Evolutionary conservation across 192 early-diverging fungal species (phyloP).

Genomic region (Oehlia diaphana): DNA sequence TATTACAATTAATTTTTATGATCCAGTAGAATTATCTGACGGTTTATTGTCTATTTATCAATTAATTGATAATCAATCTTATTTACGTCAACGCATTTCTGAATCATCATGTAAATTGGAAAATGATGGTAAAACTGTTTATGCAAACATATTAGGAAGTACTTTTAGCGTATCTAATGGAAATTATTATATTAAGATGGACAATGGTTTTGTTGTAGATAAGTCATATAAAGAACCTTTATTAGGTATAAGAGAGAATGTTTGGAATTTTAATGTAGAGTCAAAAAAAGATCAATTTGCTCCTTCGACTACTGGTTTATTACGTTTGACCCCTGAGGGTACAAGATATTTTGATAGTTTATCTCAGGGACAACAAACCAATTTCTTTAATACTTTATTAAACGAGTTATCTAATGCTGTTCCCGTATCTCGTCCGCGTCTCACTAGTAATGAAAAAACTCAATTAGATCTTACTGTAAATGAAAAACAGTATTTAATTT

Average conservation of each 20-base stretch:
- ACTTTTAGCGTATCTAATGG: conserved; percentile 4
- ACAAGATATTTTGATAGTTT: background rate
- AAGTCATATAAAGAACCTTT: background rate
- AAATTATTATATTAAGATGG: conserved; percentile 10
- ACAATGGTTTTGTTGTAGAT: conserved; percentile 13
- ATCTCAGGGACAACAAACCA: background rate
- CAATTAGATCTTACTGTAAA: background rate
- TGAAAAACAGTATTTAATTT: background rate
- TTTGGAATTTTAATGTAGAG: background rate
- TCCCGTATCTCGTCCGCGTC: background rate
- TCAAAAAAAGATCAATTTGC: too few relatives aligned
- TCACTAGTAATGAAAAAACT: background rate
- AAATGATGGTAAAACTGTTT: background rate
- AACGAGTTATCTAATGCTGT: background rate
- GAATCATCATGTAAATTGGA: background rate
- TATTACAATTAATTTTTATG: background rate
- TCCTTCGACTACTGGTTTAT: background rate
- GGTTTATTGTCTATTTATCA: conserved; percentile 14
- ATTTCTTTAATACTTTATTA: background rate
- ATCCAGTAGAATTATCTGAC: background rate
- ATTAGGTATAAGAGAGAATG: background rate
- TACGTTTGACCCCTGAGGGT: background rate
- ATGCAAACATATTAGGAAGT: background rate
- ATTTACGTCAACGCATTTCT: conserved; percentile 3
- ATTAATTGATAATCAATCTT: background rate